These are phyloP conservation scores for Fusarium kyushuense DNA, from an alignment of 2,329 filamentous ascomycete genomes.

Conservation along the genomic window DNA sequence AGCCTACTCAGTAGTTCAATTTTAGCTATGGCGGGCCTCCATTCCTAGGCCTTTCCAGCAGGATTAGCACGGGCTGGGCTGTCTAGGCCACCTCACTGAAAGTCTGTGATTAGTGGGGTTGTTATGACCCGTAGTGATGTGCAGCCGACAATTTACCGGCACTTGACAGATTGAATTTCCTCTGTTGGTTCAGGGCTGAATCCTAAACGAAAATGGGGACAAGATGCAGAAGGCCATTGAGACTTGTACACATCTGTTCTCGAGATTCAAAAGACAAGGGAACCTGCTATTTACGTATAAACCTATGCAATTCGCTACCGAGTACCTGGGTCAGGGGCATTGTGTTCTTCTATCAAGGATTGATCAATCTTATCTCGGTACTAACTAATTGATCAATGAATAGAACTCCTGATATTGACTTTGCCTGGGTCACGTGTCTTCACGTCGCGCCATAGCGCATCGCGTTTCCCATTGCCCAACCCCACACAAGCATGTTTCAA, in stretches of 20 bases:
- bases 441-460: slow-evolving; percentile 25
- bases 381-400: slow-evolving; percentile 24
- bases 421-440: slow-evolving; percentile 26
- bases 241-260: slow-evolving; percentile 21
- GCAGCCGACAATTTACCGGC: slow-evolving; percentile 51
- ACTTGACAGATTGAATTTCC: slow-evolving; percentile 25
- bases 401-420: not conserved
- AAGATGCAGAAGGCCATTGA: slow-evolving; percentile 30
- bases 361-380: slow-evolving; percentile 21
- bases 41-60: slow-evolving; percentile 7
- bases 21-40: slow-evolving; percentile 11
- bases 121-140: slow-evolving; percentile 16
- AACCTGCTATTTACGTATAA: slow-evolving; percentile 1
- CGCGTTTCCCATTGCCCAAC: slow-evolving; percentile 11
- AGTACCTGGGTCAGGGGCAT: slow-evolving; percentile 34
- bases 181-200: slow-evolving; percentile 51
- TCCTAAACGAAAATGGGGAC: slow-evolving; percentile 49
- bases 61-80: slow-evolving; percentile 32
- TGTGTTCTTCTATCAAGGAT: slow-evolving; percentile 23
- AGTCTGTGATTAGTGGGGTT: slow-evolving; percentile 41
- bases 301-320: slow-evolving; percentile 36
- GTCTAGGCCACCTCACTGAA: slow-evolving; percentile 31
- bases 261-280: not conserved
- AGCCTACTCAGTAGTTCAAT: slow-evolving; percentile 21
- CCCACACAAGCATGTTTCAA: not conserved